A percentile compares a stretch with the other conserved stretches of the same genome.
Evolutionary conservation across 345 rosid genomes (phyloP).

Genomic region (Geranium brycei): DNA sequence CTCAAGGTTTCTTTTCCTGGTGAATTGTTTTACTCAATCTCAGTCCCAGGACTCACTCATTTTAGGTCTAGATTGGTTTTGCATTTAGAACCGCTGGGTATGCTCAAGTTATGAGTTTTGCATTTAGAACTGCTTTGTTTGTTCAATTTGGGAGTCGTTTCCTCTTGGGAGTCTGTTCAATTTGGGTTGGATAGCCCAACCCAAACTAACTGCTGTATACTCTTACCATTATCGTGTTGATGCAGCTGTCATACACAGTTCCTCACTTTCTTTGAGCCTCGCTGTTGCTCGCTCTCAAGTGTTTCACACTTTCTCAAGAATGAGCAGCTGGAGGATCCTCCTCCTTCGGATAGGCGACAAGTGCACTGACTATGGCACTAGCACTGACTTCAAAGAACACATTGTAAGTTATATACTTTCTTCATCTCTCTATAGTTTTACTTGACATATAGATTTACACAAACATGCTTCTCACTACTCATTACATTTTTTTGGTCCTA

Average conservation of each 20-base stretch:
- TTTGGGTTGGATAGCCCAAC: too few relatives aligned
- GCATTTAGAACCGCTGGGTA: too few relatives aligned
- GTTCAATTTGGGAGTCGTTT: too few relatives aligned
- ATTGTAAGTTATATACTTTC: constrained; percentile 33
- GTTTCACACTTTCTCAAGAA: background rate
- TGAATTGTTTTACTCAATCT: too few relatives aligned
- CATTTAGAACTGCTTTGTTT: too few relatives aligned
- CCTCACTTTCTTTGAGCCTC: background rate
- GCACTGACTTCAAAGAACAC: constrained; percentile 72
- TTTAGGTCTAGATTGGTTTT: too few relatives aligned
- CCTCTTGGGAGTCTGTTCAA: too few relatives aligned
- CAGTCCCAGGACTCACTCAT: too few relatives aligned
- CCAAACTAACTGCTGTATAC: background rate
- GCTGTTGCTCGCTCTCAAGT: background rate
- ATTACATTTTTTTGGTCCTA: background rate
- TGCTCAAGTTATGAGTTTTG: too few relatives aligned
- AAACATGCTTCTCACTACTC: background rate
- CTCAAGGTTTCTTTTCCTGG: too few relatives aligned
- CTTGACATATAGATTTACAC: background rate
- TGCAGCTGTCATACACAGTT: background rate
- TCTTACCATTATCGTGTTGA: background rate
- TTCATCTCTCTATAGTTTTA: constrained; percentile 6
- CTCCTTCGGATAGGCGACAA: constrained; percentile 89
- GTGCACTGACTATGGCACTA: constrained; percentile 59
- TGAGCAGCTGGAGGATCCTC: constrained; percentile 76